Evolutionary conservation across 805 yeast species (phyloP).

Genomic region (Teunomyces cretensis): DNA sequence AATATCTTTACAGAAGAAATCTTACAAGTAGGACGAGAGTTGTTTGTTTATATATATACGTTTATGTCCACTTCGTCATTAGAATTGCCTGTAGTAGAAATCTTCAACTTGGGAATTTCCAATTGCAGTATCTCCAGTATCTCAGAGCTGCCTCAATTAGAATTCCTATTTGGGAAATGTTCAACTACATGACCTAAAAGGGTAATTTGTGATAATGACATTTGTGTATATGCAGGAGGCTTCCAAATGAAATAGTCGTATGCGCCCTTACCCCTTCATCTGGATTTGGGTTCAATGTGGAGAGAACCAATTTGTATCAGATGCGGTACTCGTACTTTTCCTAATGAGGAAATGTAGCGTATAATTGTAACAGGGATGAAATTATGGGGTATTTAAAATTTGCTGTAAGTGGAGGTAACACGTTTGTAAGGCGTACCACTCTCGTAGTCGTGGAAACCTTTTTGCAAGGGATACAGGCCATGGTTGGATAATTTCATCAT

Average conservation of each 20-base stretch:
- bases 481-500: neutral
- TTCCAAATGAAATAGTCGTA: neutral
- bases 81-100: slow-evolving; percentile 1
- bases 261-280: neutral
- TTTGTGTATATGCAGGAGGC: neutral
- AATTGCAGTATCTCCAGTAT: neutral
- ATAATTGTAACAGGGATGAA: neutral
- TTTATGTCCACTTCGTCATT: neutral
- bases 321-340: neutral
- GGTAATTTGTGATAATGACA: slow-evolving; percentile 4
- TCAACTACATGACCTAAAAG: slow-evolving; percentile 1
- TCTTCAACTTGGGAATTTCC: neutral
- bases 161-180: slow-evolving; percentile 8
- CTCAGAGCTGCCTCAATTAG: slow-evolving; percentile 5
- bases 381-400: neutral
- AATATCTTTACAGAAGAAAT: neutral
- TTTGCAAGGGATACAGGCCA: too few relatives aligned
- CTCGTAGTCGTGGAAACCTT: too few relatives aligned
- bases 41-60: slow-evolving; percentile 1
- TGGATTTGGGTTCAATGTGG: neutral
- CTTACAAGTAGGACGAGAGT: neutral
- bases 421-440: neutral
- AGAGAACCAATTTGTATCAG: neutral
- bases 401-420: neutral
- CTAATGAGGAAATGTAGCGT: neutral